phyloP scores from a whole-genome alignment of 2,329 filamentous ascomycete species.

The Beauveria rudraprayagi region DNA sequence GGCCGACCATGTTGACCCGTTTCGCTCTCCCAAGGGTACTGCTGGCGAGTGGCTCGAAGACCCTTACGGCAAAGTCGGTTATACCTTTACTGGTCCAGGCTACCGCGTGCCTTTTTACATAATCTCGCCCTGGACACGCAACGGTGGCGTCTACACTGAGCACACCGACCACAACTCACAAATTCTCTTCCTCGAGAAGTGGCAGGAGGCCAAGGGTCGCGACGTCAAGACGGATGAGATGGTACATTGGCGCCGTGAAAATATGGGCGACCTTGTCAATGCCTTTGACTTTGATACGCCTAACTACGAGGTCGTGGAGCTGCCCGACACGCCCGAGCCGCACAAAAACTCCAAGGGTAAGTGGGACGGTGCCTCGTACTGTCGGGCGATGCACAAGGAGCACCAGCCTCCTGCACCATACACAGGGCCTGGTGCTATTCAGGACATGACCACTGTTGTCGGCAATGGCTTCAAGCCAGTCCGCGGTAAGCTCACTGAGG shows the following conservation, averaged over 20 bases:
- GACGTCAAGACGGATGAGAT: constrained; percentile 28
- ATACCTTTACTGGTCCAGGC: constrained; percentile 24
- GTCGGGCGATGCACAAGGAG: constrained; percentile 30
- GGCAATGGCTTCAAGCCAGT: constrained; percentile 47
- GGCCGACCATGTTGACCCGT: constrained; percentile 46
- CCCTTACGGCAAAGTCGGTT: constrained; percentile 31
- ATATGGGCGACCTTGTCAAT: constrained; percentile 28
- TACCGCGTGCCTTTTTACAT: constrained; percentile 48
- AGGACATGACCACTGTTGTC: constrained; percentile 31
- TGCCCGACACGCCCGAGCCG: constrained; percentile 37
- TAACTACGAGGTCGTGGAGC: constrained; percentile 37
- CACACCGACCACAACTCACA: constrained; percentile 48
- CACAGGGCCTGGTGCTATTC: constrained; percentile 25
- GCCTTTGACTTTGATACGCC: constrained; percentile 40
- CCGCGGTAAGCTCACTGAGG: constrained; percentile 44
- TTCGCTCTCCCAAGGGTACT: constrained; percentile 39
- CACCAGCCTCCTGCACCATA: constrained; percentile 41
- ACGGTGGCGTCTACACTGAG: constrained; percentile 45
- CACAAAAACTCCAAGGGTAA: constrained; percentile 32
- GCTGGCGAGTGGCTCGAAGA: constrained; percentile 44
- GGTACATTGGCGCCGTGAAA: constrained; percentile 22
- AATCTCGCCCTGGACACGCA: constrained; percentile 47
- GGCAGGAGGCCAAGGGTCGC: constrained; percentile 30
- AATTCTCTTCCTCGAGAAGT: constrained; percentile 45
- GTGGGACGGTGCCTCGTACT: constrained; percentile 37